These are phyloP conservation scores for Calamus simplicifolius DNA, from an alignment of 176 grass and related monocot species.

Conservation along the genomic window DNA sequence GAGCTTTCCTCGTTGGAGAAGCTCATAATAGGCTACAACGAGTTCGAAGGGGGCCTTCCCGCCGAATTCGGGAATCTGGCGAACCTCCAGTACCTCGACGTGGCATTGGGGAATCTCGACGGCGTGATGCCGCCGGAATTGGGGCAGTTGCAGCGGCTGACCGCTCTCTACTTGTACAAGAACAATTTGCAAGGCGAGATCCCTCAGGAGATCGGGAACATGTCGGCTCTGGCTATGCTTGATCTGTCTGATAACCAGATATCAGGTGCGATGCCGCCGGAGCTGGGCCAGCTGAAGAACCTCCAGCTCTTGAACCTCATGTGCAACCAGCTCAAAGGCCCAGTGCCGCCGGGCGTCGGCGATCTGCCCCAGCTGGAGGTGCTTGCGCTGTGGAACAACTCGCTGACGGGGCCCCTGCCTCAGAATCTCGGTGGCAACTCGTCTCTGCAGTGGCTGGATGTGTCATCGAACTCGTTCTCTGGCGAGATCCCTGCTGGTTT, in stretches of 20 bases:
- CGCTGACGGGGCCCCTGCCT: constrained; percentile 54
- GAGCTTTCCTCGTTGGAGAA: constrained; percentile 60
- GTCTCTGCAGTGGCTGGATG: constrained; percentile 81
- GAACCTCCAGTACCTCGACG: constrained; percentile 75
- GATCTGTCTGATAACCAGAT: constrained; percentile 74
- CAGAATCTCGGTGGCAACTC: constrained; percentile 52
- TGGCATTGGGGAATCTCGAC: constrained; percentile 64
- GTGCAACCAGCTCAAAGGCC: constrained; percentile 77
- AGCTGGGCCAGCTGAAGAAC: constrained; percentile 45
- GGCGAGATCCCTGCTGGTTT: constrained; percentile 46
- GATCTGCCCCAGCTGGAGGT: constrained; percentile 50
- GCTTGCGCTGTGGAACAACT: constrained; percentile 97
- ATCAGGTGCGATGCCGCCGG: constrained; percentile 47
- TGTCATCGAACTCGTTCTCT: constrained; percentile 66
- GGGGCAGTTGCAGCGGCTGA: constrained; percentile 45
- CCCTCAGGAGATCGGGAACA: constrained; percentile 63
- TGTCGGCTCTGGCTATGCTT: constrained; percentile 51
- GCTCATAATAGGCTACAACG: constrained; percentile 83
- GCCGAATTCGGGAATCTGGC: constrained; percentile 59
- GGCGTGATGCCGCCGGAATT: constrained; percentile 64
- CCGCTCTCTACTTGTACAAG: constrained; percentile 64
- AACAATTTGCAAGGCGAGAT: constrained; percentile 60
- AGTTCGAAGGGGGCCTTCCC: constrained; percentile 67
- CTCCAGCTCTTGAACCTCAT: constrained; percentile 71
- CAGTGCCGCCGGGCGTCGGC: constrained; percentile 49